Evolutionary conservation across 371 early-diverging fungal genomes (phyloP).

Genomic region (Rhizopus delemar): DNA sequence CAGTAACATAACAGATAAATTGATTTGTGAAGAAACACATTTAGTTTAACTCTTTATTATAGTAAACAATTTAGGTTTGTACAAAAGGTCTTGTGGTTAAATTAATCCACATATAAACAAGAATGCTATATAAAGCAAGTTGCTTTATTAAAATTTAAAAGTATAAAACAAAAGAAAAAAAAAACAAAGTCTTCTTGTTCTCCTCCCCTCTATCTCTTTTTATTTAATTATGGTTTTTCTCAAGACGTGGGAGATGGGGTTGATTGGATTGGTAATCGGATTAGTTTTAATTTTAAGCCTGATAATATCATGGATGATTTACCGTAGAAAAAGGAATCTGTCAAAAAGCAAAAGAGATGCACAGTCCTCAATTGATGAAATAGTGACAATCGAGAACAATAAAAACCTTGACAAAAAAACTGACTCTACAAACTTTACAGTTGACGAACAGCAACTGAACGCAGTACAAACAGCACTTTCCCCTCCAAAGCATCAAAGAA

Average conservation of each 20-base stretch:
- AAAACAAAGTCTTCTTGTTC: not conserved
- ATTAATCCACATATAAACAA: not conserved
- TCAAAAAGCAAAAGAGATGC: not conserved
- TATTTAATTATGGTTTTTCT: constrained; percentile 1
- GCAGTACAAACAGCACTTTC: constrained; percentile 10
- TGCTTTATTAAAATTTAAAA: constrained; percentile 1
- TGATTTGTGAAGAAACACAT: too few relatives aligned
- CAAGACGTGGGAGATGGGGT: not conserved
- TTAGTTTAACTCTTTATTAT: too few relatives aligned
- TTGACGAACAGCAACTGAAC: not conserved
- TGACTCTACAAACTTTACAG: not conserved
- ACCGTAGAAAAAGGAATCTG: not conserved
- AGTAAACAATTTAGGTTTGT: not conserved
- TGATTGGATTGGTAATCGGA: not conserved
- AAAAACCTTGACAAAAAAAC: not conserved
- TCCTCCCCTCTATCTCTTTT: not conserved
- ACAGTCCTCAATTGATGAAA: not conserved
- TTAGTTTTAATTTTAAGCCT: not conserved
- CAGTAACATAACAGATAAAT: not conserved
- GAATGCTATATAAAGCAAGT: constrained; percentile 2
- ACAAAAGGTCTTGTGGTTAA: not conserved
- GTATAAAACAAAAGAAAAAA: not conserved
- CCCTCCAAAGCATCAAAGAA: constrained; percentile 8
- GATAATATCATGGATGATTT: not conserved
- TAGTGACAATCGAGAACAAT: not conserved